These are phyloP conservation scores for Escovopsis weberi DNA, from an alignment of 2,329 filamentous ascomycete species.

Conservation along the genomic window DNA sequence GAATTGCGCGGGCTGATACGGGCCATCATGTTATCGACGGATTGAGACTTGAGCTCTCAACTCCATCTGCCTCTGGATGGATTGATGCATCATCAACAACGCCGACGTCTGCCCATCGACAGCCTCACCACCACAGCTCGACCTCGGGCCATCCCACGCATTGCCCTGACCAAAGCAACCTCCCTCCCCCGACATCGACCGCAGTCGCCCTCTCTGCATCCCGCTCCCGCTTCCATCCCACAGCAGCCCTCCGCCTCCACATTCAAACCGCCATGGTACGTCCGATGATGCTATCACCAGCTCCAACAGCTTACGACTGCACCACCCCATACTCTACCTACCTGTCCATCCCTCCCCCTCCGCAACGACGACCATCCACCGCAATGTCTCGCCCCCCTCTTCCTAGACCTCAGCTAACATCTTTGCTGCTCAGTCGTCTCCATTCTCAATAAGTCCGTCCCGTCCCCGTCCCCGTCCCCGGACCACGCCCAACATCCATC, in stretches of 20 bases:
- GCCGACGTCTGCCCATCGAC: not conserved
- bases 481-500: constrained; percentile 1
- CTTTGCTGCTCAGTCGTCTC: constrained; percentile 50
- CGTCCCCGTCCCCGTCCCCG: not conserved
- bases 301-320: not conserved
- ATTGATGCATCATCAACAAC: constrained; percentile 1
- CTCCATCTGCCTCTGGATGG: not conserved
- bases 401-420: constrained; percentile 14
- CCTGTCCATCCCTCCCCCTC: no score
- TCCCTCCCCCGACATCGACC: no score
- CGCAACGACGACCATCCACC: no score
- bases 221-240: no score
- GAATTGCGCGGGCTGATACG: not conserved
- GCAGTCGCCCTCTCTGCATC: no score
- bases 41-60: not conserved
- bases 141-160: no score
- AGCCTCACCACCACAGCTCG: not conserved
- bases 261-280: constrained; percentile 15
- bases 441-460: constrained; percentile 82
- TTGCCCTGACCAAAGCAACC: no score
- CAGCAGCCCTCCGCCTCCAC: constrained; percentile 3
- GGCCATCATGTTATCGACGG: not conserved
- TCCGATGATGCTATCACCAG: not conserved
- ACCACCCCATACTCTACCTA: not conserved
- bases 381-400: no score